Percentiles rank a stretch among this genome's conserved stretches.
Conservation (phyloP, 495 filamentous ascomycete genomes). For the Xylaria longipes region DNA sequence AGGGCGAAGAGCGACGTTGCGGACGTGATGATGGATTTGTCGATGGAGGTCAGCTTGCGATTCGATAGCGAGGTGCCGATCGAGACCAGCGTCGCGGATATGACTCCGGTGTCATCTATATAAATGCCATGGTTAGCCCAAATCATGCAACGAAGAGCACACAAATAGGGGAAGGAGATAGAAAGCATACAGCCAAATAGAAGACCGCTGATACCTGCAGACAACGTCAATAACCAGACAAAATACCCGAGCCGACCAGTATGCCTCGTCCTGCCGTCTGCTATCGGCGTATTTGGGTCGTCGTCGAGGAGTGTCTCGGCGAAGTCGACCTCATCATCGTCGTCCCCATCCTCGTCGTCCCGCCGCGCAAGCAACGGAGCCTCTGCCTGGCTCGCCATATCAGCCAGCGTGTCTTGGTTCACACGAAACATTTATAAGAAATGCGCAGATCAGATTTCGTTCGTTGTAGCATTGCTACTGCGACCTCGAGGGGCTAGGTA, state of each 20-base stretch:
- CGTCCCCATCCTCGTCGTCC: conserved; percentile 28
- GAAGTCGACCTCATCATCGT: conserved; percentile 4
- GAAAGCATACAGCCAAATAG: conserved; percentile 82
- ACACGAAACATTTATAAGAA: not conserved
- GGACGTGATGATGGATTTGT: conserved; percentile 85
- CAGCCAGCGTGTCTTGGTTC: not conserved
- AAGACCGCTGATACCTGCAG: conserved; percentile 83
- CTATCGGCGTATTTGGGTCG: conserved; percentile 21
- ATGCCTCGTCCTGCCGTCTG: conserved; percentile 26
- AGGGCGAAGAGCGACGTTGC: conserved; percentile 82
- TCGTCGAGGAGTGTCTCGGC: conserved; percentile 36
- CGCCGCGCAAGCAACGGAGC: conserved; percentile 32
- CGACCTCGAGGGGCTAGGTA: not conserved
- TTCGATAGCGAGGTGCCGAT: conserved; percentile 76
- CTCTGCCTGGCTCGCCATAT: conserved; percentile 26
- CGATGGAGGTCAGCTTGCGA: conserved; percentile 69
- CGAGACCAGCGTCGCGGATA: conserved; percentile 85
- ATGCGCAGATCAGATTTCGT: not conserved
- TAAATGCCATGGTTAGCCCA: conserved; percentile 26
- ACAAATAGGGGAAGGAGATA: not conserved
- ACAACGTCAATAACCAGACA: conserved; percentile 78
- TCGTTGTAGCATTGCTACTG: conserved; percentile 14
- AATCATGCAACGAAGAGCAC: not conserved
- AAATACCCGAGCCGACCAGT: conserved; percentile 46
- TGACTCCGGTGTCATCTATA: conserved; percentile 84